phyloP scores from a whole-genome alignment of 495 filamentous ascomycete genomes.

The Penicillium argentinense region DNA sequence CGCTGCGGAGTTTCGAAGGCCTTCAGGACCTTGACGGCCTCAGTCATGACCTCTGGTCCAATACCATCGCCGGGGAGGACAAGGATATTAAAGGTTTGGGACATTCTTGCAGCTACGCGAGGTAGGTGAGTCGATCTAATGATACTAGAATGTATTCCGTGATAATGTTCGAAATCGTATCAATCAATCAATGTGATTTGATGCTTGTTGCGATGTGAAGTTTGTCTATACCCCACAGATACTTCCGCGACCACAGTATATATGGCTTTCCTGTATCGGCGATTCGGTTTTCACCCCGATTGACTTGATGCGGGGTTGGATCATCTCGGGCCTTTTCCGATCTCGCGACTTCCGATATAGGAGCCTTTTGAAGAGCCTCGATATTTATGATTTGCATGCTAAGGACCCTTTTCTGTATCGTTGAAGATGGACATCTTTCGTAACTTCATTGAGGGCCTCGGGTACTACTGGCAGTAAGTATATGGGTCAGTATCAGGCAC shows the following conservation, averaged over 20 bases:
- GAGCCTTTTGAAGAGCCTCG: background rate
- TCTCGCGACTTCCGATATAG: conserved; percentile 5
- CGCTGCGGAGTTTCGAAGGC: conserved; percentile 38
- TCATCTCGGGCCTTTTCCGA: conserved; percentile 19
- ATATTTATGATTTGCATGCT: background rate
- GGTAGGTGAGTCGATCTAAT: too few species aligned
- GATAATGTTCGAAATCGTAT: too few species aligned
- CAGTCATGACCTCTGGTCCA: conserved; percentile 54
- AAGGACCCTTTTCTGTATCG: background rate
- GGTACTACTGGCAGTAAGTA: background rate
- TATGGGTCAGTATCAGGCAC: too few species aligned
- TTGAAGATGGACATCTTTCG: too few species aligned
- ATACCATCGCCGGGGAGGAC: conserved; percentile 55
- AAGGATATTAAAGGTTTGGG: conserved; percentile 46
- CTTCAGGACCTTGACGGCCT: conserved; percentile 52
- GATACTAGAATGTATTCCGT: too few species aligned
- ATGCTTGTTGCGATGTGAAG: too few species aligned
- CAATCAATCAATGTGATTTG: too few species aligned
- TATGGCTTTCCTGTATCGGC: too few species aligned
- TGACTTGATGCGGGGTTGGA: conserved; percentile 19
- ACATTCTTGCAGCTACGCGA: too few species aligned
- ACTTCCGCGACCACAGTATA: too few species aligned
- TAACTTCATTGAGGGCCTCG: background rate
- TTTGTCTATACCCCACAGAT: too few species aligned
- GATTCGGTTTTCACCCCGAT: conserved; percentile 23